Base-by-base conservation (phyloP, 805 yeast genomes). In the Lachancea sp. region DNA sequence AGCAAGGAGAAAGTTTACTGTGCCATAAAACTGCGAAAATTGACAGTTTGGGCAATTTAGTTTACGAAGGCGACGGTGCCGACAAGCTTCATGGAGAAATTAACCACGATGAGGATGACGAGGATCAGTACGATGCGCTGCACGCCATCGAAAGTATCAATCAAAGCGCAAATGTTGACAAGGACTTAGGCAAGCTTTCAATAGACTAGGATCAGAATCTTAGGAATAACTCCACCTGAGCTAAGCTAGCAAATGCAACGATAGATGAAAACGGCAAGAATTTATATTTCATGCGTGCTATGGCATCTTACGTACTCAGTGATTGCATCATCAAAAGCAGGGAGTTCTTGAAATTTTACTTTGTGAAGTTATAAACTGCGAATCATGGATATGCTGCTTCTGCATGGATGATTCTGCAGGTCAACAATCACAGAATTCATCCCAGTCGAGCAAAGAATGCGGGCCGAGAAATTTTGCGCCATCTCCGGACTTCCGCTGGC, bases 401-500 rank as follows among this genome's bases (percentile, higher is more conserved):
- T 20, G 13, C 8, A 33, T 30, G 34, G 23, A 17, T 17, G 34
- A 30, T 30, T 30, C 34, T 8, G 11, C 22, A 7, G 34, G 13
- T 17, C 34, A 4, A 15, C 23, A 13, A 13, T 37, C 41, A 5
- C 18, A 32, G 18, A 23, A 32, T 23, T 38, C 31, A 15, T 18
- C 31, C 13, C 32, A 38, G 15, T 18, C 5, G 8, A 26, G 20
- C 12, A 8, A 16, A 5, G 29, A 26, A 17, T n/a, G n/a, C 6
- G 34, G 38, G 15, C 60, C 61, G 1, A 20, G 38, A 6, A 58
- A 59, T 32, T 58, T 56, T 42, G 47, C 64, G 4, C 66, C 68
- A 9, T 55, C 64, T 11, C 70, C 70, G 4, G 59, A 56, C 6
- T 66, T 65, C 45, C 49, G 49, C 33, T 65, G 69, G 68, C 46